Percentiles rank a stretch among this genome's conserved stretches.
These are phyloP conservation scores for Trapa bicornis DNA, from an alignment of 345 rosid species.

Conservation along the genomic window DNA sequence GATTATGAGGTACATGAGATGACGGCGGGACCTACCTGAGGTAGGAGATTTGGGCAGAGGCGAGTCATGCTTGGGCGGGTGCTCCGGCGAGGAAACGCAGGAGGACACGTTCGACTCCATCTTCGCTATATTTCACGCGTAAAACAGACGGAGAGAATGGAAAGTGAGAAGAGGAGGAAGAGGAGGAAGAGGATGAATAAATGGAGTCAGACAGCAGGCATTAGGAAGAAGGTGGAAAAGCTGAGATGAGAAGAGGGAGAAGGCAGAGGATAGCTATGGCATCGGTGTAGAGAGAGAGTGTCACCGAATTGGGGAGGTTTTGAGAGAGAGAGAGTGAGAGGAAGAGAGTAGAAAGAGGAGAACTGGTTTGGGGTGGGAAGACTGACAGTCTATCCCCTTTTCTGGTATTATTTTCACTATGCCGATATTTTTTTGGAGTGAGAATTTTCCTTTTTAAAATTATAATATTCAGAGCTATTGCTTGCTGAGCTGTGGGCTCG, in stretches of 20 bases:
- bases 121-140: not conserved
- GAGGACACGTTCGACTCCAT: constrained; percentile 94
- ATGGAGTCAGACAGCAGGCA: not conserved
- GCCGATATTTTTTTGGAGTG: too few species aligned
- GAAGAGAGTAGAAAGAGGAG: too few species aligned
- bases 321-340: too few species aligned
- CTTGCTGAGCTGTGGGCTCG: too few species aligned
- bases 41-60: constrained; percentile 56
- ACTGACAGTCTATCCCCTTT: too few species aligned
- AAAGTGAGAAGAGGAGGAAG: not conserved
- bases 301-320: too few species aligned
- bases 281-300: constrained; percentile 2
- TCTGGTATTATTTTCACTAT: too few species aligned
- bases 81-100: constrained; percentile 72
- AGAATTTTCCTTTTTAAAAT: too few species aligned
- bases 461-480: too few species aligned
- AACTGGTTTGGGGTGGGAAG: too few species aligned
- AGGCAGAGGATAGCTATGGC: not conserved
- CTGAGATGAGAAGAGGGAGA: not conserved
- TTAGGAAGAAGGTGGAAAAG: not conserved
- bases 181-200: too few species aligned
- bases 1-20: constrained; percentile 34
- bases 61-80: constrained; percentile 46
- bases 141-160: not conserved
- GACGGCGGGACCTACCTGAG: constrained; percentile 32